Percentiles rank a stretch among this genome's conserved stretches.
Conservation (phyloP, 768 basidiomycete genomes). For the Auriculariales sp. region DNA sequence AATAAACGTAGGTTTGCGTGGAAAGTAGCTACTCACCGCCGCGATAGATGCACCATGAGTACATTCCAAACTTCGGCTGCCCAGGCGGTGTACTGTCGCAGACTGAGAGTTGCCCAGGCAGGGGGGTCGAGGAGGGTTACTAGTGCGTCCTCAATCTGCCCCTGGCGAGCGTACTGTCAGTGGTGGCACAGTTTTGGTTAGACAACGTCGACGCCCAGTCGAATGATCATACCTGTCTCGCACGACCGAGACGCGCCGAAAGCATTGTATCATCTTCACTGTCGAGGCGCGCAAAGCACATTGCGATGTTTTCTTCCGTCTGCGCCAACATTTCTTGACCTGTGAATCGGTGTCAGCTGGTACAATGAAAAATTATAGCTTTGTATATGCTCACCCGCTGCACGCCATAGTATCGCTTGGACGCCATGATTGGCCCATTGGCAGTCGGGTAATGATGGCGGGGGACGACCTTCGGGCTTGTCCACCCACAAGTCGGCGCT, state of each 20-base stretch:
- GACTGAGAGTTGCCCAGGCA: slow-evolving; percentile 52
- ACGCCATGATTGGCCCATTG: slow-evolving; percentile 63
- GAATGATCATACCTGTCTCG: slow-evolving; percentile 37
- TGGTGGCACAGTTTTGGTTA: neutral
- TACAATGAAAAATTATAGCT: neutral
- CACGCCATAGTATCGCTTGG: slow-evolving; percentile 58
- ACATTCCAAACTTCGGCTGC: slow-evolving; percentile 67
- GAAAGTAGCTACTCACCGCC: slow-evolving; percentile 32
- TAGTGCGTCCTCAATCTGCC: slow-evolving; percentile 47
- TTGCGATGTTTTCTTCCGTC: slow-evolving; percentile 55
- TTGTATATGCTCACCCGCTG: slow-evolving; percentile 33
- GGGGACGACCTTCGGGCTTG: slow-evolving; percentile 27
- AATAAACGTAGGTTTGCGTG: neutral
- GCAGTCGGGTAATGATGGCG: slow-evolving; percentile 33
- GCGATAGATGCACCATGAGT: slow-evolving; percentile 47
- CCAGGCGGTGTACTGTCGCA: slow-evolving; percentile 60
- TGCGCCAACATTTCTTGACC: slow-evolving; percentile 52
- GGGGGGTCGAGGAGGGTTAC: slow-evolving; percentile 48
- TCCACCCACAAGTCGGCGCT: slow-evolving; percentile 32
- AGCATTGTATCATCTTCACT: slow-evolving; percentile 48
- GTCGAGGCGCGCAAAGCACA: slow-evolving; percentile 46
- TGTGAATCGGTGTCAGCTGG: slow-evolving; percentile 16
- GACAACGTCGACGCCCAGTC: neutral
- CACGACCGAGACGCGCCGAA: slow-evolving; percentile 45
- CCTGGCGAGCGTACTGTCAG: slow-evolving; percentile 50